phyloP scores from a whole-genome alignment of 345 rosid species.

The Cardamine occulta region DNA sequence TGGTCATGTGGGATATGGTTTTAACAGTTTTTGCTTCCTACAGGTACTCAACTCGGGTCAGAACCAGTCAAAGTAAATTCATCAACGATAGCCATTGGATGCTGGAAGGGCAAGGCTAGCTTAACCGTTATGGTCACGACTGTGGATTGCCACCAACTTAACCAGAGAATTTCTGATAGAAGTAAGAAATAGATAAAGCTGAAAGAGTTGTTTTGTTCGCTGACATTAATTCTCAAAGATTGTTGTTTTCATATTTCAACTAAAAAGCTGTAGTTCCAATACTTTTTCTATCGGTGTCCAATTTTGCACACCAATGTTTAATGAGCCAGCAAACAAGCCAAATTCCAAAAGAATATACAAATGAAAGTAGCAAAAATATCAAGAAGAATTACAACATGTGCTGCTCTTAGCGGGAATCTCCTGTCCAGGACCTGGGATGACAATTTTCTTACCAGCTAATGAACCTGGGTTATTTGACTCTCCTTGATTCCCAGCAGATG shows the following conservation, averaged over 20 bases:
- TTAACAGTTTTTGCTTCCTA: conserved; percentile 1
- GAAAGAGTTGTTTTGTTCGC: not conserved
- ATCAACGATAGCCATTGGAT: conserved; percentile 79
- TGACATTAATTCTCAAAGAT: conserved; percentile 3
- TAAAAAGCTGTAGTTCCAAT: conserved; percentile 27
- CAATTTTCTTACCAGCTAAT: conserved; percentile 69
- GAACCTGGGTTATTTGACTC: conserved; percentile 59
- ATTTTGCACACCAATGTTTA: conserved; percentile 42
- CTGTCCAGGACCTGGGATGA: conserved; percentile 74
- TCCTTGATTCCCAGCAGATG: conserved; percentile 56
- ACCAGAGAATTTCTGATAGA: conserved; percentile 63
- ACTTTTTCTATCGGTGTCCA: conserved; percentile 31
- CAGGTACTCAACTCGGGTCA: conserved; percentile 48
- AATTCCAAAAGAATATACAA: conserved; percentile 42
- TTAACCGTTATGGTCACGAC: conserved; percentile 88
- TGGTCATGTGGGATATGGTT: conserved; percentile 1
- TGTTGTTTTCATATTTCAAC: conserved; percentile 22
- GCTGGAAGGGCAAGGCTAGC: conserved; percentile 89
- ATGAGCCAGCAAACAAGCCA: conserved; percentile 33
- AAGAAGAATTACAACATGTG: conserved; percentile 61
- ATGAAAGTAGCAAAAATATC: conserved; percentile 33
- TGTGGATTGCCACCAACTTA: conserved; percentile 78
- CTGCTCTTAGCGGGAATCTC: conserved; percentile 61
- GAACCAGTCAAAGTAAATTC: conserved; percentile 49
- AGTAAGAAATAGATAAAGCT: conserved; percentile 18